These are phyloP conservation scores for Stereum hirsutum DNA, from an alignment of 1,284 basidiomycete genomes.

Conservation along the genomic window DNA sequence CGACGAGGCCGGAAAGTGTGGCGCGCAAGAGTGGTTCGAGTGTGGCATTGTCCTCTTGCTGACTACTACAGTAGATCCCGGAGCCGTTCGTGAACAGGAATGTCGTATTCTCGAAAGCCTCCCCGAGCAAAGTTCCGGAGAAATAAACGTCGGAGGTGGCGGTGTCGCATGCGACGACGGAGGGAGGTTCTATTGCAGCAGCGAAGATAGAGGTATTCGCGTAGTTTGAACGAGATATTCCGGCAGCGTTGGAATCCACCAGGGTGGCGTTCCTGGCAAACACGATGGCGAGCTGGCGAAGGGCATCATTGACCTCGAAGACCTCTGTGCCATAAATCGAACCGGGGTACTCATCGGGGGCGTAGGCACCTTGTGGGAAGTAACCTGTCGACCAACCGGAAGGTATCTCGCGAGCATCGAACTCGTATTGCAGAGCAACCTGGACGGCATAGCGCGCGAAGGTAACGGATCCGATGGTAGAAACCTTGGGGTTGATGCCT, in stretches of 20 bases:
- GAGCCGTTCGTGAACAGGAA: conserved; percentile 27
- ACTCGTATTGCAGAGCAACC: conserved; percentile 34
- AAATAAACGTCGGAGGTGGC: conserved; percentile 36
- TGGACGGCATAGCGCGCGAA: conserved; percentile 37
- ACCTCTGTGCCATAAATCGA: conserved; percentile 40
- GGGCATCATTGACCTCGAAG: conserved; percentile 37
- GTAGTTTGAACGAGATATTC: conserved; percentile 27
- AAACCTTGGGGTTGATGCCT: conserved; percentile 31
- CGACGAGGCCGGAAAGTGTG: conserved; percentile 25
- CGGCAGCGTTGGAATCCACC: conserved; percentile 24
- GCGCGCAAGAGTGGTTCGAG: conserved; percentile 34
- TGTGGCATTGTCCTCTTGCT: conserved; percentile 42
- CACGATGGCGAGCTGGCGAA: conserved; percentile 26
- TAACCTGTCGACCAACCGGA: conserved; percentile 32
- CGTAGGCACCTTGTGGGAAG: conserved; percentile 25
- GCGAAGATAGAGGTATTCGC: conserved; percentile 3
- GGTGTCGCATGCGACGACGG: conserved; percentile 25
- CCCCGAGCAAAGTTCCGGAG: conserved; percentile 27
- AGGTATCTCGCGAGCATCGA: conserved; percentile 37
- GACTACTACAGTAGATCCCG: conserved; percentile 32
- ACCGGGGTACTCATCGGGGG: conserved; percentile 22
- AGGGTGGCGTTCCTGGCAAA: conserved; percentile 25
- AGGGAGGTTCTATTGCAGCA: conserved; percentile 23
- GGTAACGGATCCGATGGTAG: conserved; percentile 32
- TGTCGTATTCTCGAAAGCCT: conserved; percentile 33